These are phyloP conservation scores for Aspergillus pseudoglaucus DNA, from an alignment of 2,329 filamentous ascomycete species.

Conservation along the genomic window DNA sequence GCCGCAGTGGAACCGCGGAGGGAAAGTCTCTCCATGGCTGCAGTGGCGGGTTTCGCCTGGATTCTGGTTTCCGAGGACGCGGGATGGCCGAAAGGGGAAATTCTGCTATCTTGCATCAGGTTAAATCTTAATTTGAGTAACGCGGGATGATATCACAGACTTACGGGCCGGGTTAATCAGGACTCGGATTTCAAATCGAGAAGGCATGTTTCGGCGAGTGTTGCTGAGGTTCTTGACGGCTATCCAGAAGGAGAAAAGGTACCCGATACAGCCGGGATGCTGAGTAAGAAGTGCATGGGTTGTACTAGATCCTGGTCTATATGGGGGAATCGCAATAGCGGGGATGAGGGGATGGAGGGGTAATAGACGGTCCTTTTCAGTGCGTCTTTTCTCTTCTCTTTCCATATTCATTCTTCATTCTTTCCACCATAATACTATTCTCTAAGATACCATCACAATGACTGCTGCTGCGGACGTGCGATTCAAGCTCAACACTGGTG, in stretches of 20 bases:
- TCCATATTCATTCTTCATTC: background rate
- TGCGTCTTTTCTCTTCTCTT: constrained; percentile 1
- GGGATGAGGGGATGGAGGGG: background rate
- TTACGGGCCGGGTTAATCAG: too few relatives aligned
- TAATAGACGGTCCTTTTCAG: background rate
- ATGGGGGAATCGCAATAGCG: too few relatives aligned
- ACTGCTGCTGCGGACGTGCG: constrained; percentile 48
- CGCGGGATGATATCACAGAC: too few relatives aligned
- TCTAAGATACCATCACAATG: constrained; percentile 10
- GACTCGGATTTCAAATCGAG: background rate
- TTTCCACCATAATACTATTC: background rate
- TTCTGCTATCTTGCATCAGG: background rate
- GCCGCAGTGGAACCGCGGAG: constrained; percentile 7
- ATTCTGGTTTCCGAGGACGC: constrained; percentile 20
- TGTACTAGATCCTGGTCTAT: background rate
- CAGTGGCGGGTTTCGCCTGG: constrained; percentile 6
- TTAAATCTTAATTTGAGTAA: background rate
- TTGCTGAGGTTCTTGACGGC: constrained; percentile 14
- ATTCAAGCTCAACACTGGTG: constrained; percentile 60
- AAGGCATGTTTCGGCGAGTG: constrained; percentile 6
- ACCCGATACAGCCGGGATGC: constrained; percentile 1
- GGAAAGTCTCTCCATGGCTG: background rate
- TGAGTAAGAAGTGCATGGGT: background rate
- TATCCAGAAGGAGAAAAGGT: constrained; percentile 5
- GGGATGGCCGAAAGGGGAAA: background rate